Evolutionary conservation across 148 eudicot species (phyloP).

Genomic region (Polygonum aviculare): DNA sequence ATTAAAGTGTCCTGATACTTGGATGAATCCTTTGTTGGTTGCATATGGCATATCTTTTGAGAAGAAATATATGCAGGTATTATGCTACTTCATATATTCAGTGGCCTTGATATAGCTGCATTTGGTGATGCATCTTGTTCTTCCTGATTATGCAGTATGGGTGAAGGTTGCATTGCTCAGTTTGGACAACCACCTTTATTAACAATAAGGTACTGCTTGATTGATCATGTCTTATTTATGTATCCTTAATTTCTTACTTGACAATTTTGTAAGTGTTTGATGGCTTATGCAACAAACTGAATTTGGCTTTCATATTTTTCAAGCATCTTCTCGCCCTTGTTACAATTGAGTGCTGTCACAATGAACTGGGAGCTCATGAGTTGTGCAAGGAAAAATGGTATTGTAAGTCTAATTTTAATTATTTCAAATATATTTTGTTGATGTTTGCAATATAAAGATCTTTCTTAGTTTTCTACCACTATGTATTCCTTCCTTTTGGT

Average conservation of each 20-base stretch:
- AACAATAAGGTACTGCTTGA: conserved; percentile 52
- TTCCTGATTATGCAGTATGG: conserved; percentile 41
- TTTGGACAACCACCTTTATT: conserved; percentile 57
- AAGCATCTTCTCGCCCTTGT: conserved; percentile 61
- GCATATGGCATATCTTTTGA: conserved; percentile 64
- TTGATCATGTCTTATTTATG: background rate
- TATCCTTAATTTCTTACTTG: background rate
- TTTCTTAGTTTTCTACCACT: conserved; percentile 6
- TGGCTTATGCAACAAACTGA: conserved; percentile 6
- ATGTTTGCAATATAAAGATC: background rate
- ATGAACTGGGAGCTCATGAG: conserved; percentile 38
- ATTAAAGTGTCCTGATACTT: conserved; percentile 22
- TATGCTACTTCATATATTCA: background rate
- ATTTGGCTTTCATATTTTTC: conserved; percentile 14
- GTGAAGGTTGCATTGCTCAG: conserved; percentile 56
- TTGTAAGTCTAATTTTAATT: conserved; percentile 36
- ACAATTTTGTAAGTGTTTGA: background rate
- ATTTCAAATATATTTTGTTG: background rate
- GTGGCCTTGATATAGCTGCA: background rate
- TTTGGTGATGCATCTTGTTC: background rate
- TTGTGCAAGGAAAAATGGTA: conserved; percentile 70
- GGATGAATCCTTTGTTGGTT: conserved; percentile 37
- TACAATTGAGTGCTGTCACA: conserved; percentile 56
- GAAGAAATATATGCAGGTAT: conserved; percentile 64
- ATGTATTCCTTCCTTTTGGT: conserved; percentile 9